Evolutionary conservation across 257 asterid species (phyloP).

Genomic region (Solanum microdontum): DNA sequence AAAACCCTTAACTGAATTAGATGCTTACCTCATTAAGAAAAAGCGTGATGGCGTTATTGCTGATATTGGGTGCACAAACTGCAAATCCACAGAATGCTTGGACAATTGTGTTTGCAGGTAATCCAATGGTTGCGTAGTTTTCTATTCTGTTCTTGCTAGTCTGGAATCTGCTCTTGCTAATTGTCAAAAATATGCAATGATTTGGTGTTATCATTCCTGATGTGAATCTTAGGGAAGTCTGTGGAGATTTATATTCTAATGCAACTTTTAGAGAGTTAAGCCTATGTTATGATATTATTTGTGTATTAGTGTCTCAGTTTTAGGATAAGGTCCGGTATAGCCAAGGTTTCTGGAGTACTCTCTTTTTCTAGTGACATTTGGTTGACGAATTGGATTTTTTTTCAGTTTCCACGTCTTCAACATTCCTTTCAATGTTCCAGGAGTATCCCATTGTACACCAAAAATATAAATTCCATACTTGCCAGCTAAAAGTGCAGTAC

Average conservation of each 20-base stretch:
- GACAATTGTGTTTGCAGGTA: conserved; percentile 90
- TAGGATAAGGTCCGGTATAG: background rate
- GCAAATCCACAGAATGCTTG: conserved; percentile 53
- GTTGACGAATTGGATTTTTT: background rate
- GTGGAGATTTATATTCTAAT: background rate
- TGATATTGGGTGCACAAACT: conserved; percentile 77
- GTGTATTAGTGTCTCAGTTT: background rate
- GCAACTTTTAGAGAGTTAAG: background rate
- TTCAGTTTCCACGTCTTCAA: background rate
- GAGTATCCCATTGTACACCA: background rate
- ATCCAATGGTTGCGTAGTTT: conserved; percentile 1
- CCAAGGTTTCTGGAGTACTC: background rate
- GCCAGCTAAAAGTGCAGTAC: background rate
- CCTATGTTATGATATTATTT: background rate
- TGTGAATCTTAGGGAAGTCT: background rate
- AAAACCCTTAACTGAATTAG: conserved; percentile 50
- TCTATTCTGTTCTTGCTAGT: background rate
- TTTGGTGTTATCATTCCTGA: background rate
- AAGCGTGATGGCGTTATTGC: conserved; percentile 41
- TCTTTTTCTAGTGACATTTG: background rate
- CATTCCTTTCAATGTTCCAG: background rate
- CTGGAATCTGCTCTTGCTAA: background rate
- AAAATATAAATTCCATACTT: background rate
- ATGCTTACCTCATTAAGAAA: conserved; percentile 68
- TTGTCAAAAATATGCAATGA: background rate